Percentiles rank a stretch among this genome's conserved stretches.
These are phyloP conservation scores for Trichoderma semiorbis DNA, from an alignment of 2,329 filamentous ascomycete species.

Conservation along the genomic window DNA sequence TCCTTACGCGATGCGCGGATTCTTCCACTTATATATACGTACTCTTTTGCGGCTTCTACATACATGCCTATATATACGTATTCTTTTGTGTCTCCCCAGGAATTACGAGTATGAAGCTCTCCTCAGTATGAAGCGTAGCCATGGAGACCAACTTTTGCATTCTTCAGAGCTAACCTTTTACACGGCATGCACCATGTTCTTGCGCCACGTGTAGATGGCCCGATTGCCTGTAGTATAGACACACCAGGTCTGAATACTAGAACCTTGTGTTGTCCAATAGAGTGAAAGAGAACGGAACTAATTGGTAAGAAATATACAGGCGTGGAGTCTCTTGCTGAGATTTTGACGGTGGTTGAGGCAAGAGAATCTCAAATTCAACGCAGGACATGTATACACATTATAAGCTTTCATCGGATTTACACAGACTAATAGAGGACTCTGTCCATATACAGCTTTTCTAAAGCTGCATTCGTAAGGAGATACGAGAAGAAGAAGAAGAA, in stretches of 20 bases:
- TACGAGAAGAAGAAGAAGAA: background rate
- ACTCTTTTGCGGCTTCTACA: background rate
- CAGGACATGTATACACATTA: background rate
- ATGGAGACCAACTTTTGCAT: conserved; percentile 1
- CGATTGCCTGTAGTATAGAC: background rate
- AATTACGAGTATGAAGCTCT: background rate
- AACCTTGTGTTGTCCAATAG: background rate
- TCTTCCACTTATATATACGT: background rate
- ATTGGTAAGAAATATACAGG: background rate
- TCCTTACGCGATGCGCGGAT: background rate
- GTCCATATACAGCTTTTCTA: background rate
- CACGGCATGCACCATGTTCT: conserved; percentile 3
- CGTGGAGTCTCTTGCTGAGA: background rate
- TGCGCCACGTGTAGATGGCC: conserved; percentile 14
- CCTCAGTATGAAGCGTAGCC: background rate
- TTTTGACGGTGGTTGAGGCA: background rate
- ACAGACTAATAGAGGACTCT: background rate
- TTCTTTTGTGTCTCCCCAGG: background rate
- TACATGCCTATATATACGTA: background rate
- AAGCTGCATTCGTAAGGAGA: background rate
- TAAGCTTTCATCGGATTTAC: background rate
- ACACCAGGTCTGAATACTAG: background rate
- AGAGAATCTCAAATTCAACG: background rate
- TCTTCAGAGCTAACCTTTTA: background rate
- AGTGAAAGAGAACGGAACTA: background rate